A percentile compares a stretch with the other conserved stretches of the same genome.
Evolutionary conservation across 306 rosid genomes (phyloP).

Genomic region (Prunus persica): Prunus_persica_NCBIv2 NC_034009.1:42515501-42516000

Average conservation of each 20-base stretch:
- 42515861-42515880: background rate
- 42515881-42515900: background rate
- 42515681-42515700: background rate
- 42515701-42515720: background rate
- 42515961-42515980: background rate
- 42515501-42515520: constrained; percentile 88
- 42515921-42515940: background rate
- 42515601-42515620: background rate
- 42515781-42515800: background rate
- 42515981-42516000: background rate
- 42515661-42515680: too few relatives aligned
- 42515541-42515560: constrained; percentile 15
- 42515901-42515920: background rate
- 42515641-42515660: background rate
- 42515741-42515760: background rate
- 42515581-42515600: background rate
- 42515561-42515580: background rate
- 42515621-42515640: background rate
- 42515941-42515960: too few relatives aligned
- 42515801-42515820: background rate
- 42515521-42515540: constrained; percentile 89
- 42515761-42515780: background rate
- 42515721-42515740: background rate
- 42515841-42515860: background rate
- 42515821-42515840: background rate